Evolutionary conservation across 352 stramenopile species (phyloP).

Genomic region (Thraustochytrium striatum): DNA sequence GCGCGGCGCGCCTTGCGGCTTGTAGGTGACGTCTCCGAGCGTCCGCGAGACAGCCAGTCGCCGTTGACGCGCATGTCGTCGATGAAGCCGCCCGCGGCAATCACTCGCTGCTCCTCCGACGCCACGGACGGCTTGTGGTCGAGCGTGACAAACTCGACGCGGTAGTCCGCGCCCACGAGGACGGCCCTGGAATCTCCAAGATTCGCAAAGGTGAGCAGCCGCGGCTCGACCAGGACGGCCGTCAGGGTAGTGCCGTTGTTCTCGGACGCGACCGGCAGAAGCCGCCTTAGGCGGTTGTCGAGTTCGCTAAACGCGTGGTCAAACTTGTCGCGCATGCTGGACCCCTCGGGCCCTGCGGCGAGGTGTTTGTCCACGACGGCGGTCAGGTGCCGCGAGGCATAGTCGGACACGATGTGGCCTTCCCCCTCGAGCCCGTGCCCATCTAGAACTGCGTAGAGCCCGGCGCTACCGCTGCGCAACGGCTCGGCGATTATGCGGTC

Average conservation of each 20-base stretch:
- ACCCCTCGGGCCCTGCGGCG: not conserved
- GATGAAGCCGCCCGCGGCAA: constrained; percentile 53
- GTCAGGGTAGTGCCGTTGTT: constrained; percentile 29
- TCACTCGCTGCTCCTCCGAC: constrained; percentile 54
- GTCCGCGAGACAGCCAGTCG: constrained; percentile 58
- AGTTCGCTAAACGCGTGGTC: constrained; percentile 29
- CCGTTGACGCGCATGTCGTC: constrained; percentile 61
- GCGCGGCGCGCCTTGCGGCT: constrained; percentile 39
- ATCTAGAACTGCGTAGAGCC: constrained; percentile 30
- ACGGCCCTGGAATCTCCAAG: constrained; percentile 54
- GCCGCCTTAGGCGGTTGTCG: constrained; percentile 2
- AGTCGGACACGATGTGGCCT: constrained; percentile 29
- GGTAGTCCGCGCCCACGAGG: constrained; percentile 43
- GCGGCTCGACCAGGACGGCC: not conserved
- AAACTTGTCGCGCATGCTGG: not conserved
- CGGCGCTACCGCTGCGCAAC: not conserved
- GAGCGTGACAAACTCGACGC: constrained; percentile 68
- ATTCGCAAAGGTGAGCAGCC: constrained; percentile 54
- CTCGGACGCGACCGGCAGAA: constrained; percentile 2
- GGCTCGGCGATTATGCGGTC: not conserved
- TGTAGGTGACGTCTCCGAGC: constrained; percentile 59
- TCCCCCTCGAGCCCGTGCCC: constrained; percentile 38
- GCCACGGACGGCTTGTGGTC: constrained; percentile 76
- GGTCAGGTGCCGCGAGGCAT: not conserved
- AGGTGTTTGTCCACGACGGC: constrained; percentile 11